phyloP scores from a whole-genome alignment of 352 stramenopile species.

The Halophytophthora batemanensis region DNA sequence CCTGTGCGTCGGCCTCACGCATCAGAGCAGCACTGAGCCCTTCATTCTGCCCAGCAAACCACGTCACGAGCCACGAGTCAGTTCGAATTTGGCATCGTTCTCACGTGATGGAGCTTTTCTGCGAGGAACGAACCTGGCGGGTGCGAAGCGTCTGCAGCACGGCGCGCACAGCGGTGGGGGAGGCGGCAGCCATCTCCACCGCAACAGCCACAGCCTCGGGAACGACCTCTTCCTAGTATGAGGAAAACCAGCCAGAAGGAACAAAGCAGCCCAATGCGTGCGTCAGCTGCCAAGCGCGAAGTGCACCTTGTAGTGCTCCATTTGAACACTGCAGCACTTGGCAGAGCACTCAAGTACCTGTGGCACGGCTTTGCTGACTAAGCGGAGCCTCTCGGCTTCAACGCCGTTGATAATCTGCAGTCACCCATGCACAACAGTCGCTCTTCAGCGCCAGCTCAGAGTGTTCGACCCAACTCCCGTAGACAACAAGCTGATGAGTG shows the following conservation, averaged over 20 bases:
- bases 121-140: conserved; percentile 19
- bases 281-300: neutral
- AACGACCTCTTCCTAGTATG: conserved; percentile 33
- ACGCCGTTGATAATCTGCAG: conserved; percentile 55
- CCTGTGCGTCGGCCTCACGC: conserved; percentile 75
- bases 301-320: no score
- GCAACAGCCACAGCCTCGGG: conserved; percentile 54
- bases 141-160: conserved; percentile 65
- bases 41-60: conserved; percentile 33
- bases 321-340: no score
- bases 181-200: conserved; percentile 47
- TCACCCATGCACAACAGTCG: neutral
- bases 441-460: no score
- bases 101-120: neutral
- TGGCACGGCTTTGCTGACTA: conserved; percentile 50
- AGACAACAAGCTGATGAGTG: no score
- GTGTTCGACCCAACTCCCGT: no score
- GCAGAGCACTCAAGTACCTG: conserved; percentile 21
- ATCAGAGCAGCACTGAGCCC: conserved; percentile 63
- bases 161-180: conserved; percentile 65
- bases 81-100: no score
- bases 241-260: neutral
- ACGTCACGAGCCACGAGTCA: neutral
- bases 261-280: no score
- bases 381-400: conserved; percentile 45